Base-by-base conservation (phyloP, 192 early-diverging fungal genomes). In the Backusella psychrophila region DNA sequence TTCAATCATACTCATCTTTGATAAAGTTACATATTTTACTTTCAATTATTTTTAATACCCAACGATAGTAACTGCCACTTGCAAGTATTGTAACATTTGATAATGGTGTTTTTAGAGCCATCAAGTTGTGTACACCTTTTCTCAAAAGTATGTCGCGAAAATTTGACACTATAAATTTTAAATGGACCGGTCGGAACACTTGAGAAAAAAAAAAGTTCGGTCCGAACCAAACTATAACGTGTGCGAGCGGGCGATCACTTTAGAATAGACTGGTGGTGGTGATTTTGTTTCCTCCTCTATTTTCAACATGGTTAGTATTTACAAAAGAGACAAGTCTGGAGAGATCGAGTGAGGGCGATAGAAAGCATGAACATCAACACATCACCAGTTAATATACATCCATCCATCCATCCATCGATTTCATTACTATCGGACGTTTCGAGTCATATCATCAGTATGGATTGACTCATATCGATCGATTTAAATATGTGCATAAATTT, bases 291-390 rank as follows among this genome's bases (percentile, higher is more conserved):
- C 70, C 42, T 71, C 42, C 70, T 71, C 70, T 71, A 71, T 41
- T 41, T 71, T 71, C 39, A 71, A 29, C 35, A 71, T 71, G 70
- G 70, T 71, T 71, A 71, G 70, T 71, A 71, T 71, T 49, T 69
- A 69, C 68, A 69, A 38, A 23, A 69, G 34, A 21, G 68, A 69
- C 29, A 29, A 38, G 19, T 39, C 68, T 23, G 35, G 68, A 69
- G 68, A 71, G 29, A 34, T 41, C 17, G 31, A 71, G 29, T 31
- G 21, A 31, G 26, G 39, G 42, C 15, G 70, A 63, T 29, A 26
- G 56, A 63, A 29, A 63, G 21, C 21, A 63, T n/a, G 12, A 49
- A 34, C 41, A 26, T 14, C 21, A 71, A 44, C 11, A 12, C 38
- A 42, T 6, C 69, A 71, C 29, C 17, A 49, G 41, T 29, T 12